Conservation (phyloP, 2,329 filamentous ascomycete species). For the Pseudopithomyces maydicus region DNA sequence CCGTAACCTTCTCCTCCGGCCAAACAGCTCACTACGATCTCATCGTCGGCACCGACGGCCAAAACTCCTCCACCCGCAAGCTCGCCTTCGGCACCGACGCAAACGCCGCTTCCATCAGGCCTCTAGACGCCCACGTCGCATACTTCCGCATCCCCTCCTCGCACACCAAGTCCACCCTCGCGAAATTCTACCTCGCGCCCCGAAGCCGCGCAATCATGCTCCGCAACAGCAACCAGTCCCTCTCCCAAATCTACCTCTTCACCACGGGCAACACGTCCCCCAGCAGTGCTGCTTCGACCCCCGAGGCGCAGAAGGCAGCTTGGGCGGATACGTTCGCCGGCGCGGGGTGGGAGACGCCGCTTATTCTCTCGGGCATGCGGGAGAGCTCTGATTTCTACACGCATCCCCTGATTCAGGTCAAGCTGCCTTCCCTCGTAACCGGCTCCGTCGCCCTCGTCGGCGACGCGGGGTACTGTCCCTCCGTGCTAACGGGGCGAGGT, state of each 20-base stretch:
- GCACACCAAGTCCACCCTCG: constrained; percentile 40
- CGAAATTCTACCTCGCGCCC: constrained; percentile 43
- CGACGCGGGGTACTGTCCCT: constrained; percentile 41
- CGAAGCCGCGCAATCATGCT: constrained; percentile 46
- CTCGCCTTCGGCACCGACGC: constrained; percentile 6
- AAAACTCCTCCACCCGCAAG: constrained; percentile 51
- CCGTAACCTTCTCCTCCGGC: constrained; percentile 51
- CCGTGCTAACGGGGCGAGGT: constrained; percentile 24
- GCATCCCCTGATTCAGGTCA: constrained; percentile 51
- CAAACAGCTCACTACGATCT: constrained; percentile 54
- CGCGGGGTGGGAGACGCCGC: constrained; percentile 50
- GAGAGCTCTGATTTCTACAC: constrained; percentile 52
- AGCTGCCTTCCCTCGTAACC: constrained; percentile 48
- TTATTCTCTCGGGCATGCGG: constrained; percentile 49
- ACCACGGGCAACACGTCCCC: constrained; percentile 27
- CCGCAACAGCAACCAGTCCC: constrained; percentile 45
- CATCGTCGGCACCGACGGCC: constrained; percentile 61
- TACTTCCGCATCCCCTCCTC: constrained; percentile 44
- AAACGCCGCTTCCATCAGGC: constrained; percentile 18
- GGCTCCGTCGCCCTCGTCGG: constrained; percentile 41
- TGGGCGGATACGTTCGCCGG: constrained; percentile 47
- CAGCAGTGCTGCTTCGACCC: constrained; percentile 17
- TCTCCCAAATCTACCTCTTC: constrained; percentile 48
- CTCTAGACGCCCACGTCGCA: constrained; percentile 31
- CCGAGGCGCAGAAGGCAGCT: constrained; percentile 45